Conservation (phyloP, 2,329 filamentous ascomycete genomes). For the Epichloe hybrida region DNA sequence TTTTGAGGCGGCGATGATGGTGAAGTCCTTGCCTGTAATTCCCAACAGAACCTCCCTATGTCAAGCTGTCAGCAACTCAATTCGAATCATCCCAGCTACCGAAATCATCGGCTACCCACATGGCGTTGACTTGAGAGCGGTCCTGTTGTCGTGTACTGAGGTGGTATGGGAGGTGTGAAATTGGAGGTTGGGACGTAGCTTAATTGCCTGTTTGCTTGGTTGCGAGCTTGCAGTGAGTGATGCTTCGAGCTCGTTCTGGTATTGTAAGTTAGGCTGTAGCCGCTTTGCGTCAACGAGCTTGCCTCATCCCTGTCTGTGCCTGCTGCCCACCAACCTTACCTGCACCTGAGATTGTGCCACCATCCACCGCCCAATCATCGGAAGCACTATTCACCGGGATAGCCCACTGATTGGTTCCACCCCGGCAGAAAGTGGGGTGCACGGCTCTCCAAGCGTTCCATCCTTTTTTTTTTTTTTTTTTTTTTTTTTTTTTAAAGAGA, state of each 20-base stretch:
- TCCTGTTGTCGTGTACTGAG: slow-evolving; percentile 1
- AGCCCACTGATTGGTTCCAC: slow-evolving; percentile 13
- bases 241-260: slow-evolving; percentile 5
- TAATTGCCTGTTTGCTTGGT: not conserved
- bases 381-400: slow-evolving; percentile 17
- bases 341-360: slow-evolving; percentile 16
- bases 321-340: not conserved
- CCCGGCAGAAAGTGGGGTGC: slow-evolving; percentile 2
- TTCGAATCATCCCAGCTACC: not conserved
- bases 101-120: slow-evolving; percentile 2
- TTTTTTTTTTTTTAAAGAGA: slow-evolving; percentile 11
- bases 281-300: slow-evolving; percentile 23
- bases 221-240: not conserved
- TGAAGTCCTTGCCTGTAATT: slow-evolving; percentile 98
- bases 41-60: slow-evolving; percentile 91
- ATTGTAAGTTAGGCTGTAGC: slow-evolving; percentile 21
- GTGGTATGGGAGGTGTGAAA: slow-evolving; percentile 1
- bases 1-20: slow-evolving; percentile 93
- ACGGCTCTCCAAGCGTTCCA: slow-evolving; percentile 14
- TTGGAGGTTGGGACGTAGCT: slow-evolving; percentile 1
- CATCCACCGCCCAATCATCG: slow-evolving; percentile 19
- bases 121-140: not conserved
- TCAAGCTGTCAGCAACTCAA: not conserved
- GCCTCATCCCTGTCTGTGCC: not conserved
- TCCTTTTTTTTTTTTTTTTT: slow-evolving; percentile 32